Conservation (phyloP, 805 yeast genomes). For the Kodamaea kaohsiungensis region DNA sequence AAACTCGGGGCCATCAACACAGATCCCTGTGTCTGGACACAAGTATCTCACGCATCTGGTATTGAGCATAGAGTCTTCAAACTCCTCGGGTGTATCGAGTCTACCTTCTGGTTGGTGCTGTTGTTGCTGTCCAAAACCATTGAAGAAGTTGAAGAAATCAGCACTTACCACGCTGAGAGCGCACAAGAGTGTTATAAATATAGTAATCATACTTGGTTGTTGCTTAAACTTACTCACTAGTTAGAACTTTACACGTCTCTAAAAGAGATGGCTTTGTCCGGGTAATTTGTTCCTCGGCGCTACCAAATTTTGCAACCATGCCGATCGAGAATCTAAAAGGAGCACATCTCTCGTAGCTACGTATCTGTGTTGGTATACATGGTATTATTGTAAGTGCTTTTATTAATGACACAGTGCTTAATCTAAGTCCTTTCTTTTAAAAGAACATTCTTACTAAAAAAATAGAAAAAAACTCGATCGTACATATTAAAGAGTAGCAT, state of each 20-base stretch:
- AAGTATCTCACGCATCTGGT: constrained; percentile 62
- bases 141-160: constrained; percentile 36
- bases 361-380: too few species aligned
- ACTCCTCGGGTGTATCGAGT: constrained; percentile 32
- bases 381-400: too few species aligned
- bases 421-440: too few species aligned
- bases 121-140: constrained; percentile 17
- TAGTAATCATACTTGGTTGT: not conserved
- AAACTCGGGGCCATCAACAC: constrained; percentile 66
- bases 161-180: constrained; percentile 22
- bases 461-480: too few species aligned
- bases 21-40: constrained; percentile 80
- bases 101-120: constrained; percentile 26
- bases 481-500: too few species aligned
- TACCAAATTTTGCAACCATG: not conserved
- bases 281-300: constrained; percentile 2
- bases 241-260: constrained; percentile 1
- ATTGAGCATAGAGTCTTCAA: constrained; percentile 40
- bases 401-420: too few species aligned
- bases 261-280: not conserved
- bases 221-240: not conserved
- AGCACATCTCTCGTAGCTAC: too few species aligned
- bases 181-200: not conserved
- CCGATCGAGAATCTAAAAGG: too few species aligned
- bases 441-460: too few species aligned